These are phyloP conservation scores for Opeltia flavorubescens DNA, from an alignment of 495 filamentous ascomycete species.

Conservation along the genomic window DNA sequence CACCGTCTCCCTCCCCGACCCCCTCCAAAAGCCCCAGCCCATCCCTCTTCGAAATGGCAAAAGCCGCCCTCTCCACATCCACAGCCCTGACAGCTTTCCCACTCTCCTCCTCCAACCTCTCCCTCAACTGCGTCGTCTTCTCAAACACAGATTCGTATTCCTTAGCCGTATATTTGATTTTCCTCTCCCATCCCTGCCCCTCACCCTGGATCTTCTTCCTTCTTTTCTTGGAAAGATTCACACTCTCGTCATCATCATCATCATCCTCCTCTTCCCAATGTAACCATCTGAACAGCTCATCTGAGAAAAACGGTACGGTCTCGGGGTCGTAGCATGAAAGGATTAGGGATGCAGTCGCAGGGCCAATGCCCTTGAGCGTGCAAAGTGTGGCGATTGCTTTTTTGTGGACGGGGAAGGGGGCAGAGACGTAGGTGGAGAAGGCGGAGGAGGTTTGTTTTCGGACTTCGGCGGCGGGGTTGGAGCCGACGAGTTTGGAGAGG, in stretches of 20 bases:
- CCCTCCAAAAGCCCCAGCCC: no score
- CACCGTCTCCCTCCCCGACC: no score
- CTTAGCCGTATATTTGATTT: slow-evolving; percentile 33
- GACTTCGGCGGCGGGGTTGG: slow-evolving; percentile 20
- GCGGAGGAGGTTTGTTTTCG: slow-evolving; percentile 17
- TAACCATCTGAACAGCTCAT: slow-evolving; percentile 36
- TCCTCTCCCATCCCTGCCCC: slow-evolving; percentile 29
- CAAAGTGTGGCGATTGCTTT: slow-evolving; percentile 19
- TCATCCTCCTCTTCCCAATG: slow-evolving; percentile 19
- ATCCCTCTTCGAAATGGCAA: no score
- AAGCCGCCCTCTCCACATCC: slow-evolving; percentile 47
- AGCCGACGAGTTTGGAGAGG: slow-evolving; percentile 27
- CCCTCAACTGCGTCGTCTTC: slow-evolving; percentile 17
- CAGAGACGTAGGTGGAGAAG: slow-evolving; percentile 9
- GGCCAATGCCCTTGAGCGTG: slow-evolving; percentile 33
- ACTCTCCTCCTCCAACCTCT: slow-evolving; percentile 15
- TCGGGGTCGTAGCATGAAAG: slow-evolving; percentile 24
- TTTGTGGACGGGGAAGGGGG: background rate
- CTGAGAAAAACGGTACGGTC: slow-evolving; percentile 35
- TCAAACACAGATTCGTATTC: slow-evolving; percentile 28
- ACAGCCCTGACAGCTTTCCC: slow-evolving; percentile 28
- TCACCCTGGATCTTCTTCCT: slow-evolving; percentile 19
- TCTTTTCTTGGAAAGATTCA: slow-evolving; percentile 28
- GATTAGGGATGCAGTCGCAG: slow-evolving; percentile 36
- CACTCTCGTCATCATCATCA: slow-evolving; percentile 21